Evolutionary conservation across 305 asterid species (phyloP), one percentile per base, ranked within the genome.

Genomic region (Fraxinus sp.): DNA sequence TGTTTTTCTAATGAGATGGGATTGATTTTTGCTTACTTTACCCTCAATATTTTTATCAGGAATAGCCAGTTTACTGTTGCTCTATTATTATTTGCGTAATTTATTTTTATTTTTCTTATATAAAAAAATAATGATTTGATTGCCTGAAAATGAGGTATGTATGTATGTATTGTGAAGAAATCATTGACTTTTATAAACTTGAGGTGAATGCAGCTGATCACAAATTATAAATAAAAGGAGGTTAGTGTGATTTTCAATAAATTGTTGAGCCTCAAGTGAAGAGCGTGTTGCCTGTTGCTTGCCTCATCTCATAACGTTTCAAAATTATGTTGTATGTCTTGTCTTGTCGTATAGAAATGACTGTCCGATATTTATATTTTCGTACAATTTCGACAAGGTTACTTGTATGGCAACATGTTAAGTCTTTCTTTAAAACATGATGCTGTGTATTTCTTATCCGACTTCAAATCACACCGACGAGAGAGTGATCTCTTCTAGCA

Each of bases 1-100:
- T 73, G 81, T 52, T 52, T 80, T 72, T 73, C 59, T 66, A 71
- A 39, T 64, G 46, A 70, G 79, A 75, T 5, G 22, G 10, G 20
- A 64, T 64, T 64, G 7, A 28, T 11, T 70, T 30, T 28, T 28
- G 75, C 20, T 68, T 28, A 9, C 7, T 26, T 37, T 68, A 28
- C 36, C 36, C 18, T 46, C 18, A 13, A 24, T 35, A 66, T 22
- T 22, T 3, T 5, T 10, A 3, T 22, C 35, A 24, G 73, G 33
- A 11, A 68, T 68, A 24, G 37, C 35, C 36, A 70, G 7, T 64
- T 64, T 64, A 64, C 33, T 64, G 73, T 26, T 68, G 39, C 9
- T 28, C 18, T 24, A 10, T 28, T 10, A 22, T 10, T 22, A 26
- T 66, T 66, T 66, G 13, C 13, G 3, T 2, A 18, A 6, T 59